Conservation (phyloP, 140 eudicot species). For the Senecio squalidus region DNA sequence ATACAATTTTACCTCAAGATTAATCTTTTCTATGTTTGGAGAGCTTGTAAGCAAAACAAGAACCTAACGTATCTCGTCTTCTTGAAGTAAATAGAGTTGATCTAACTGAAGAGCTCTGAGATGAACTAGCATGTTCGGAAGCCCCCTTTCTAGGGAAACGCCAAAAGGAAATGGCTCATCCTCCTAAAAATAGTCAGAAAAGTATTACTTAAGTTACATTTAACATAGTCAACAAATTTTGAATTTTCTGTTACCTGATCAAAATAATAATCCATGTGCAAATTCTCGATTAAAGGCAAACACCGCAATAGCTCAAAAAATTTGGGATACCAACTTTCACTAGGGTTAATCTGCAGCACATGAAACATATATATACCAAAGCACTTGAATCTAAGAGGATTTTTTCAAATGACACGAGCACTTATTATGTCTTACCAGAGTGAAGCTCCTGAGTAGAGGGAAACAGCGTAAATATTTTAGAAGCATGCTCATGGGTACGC, state of each 20-base stretch:
- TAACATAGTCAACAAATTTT: neutral
- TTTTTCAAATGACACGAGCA: too few relatives aligned
- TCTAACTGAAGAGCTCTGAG: neutral
- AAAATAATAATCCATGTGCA: neutral
- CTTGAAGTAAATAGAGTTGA: neutral
- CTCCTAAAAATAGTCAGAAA: neutral
- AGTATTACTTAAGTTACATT: neutral
- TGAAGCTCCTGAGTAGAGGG: too few relatives aligned
- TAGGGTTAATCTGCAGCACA: neutral
- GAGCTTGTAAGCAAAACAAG: too few relatives aligned
- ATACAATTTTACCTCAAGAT: too few relatives aligned
- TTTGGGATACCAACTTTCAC: neutral
- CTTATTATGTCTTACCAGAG: slow-evolving; percentile 12
- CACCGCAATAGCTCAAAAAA: neutral
- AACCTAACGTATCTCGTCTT: neutral
- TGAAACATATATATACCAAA: too few relatives aligned
- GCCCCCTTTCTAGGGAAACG: neutral
- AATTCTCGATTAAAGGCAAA: neutral
- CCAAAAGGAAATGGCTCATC: neutral
- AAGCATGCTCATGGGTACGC: too few relatives aligned
- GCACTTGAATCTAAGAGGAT: too few relatives aligned
- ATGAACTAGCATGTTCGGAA: neutral
- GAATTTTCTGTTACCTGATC: neutral
- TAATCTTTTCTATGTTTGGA: too few relatives aligned
- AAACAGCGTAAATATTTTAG: neutral